Base-by-base conservation (phyloP, 2,329 filamentous ascomycete genomes). In the Monilinia fructigena region DNA sequence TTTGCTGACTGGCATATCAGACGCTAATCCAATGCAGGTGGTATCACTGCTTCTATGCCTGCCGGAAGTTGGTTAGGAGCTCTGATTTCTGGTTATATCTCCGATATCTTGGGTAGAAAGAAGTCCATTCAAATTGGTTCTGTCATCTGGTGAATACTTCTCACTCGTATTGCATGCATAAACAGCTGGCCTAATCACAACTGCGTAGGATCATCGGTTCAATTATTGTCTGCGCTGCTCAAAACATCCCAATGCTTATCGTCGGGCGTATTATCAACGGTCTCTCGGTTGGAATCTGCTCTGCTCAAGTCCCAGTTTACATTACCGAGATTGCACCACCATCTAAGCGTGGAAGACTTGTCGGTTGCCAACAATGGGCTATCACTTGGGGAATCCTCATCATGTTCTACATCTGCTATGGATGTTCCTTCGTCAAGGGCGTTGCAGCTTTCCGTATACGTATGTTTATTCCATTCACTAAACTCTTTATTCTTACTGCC, bases 31-130 rank as follows among this genome's bases (percentile, higher is more conserved):
- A 77, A 82, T 0, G 85, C 86, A 74, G 86, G 86, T 68, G 86
- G 86, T 58, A 90, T 91, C 73, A 88, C 86, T 0, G 88, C 89
- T 28, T 80, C 87, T 59, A 91, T 91, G 87, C 85, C 89, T 28
- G 88, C 83, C 63, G 89, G 89, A 45, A 91, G 88, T 0, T 90
- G 86, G 79, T 76, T 88, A 31, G 89, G 87, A 68, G 85, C 88
- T 60, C 77, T 89, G 20, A 64, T 81, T 56, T 88, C 86, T 55
- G 86, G 86, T 54, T 82, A 81, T 72, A 71, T 88, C 18, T 85
- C 86, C 2, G 87, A 89, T 74, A 79, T 72, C 2, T 75, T 86
- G 12, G 83, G 83, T 47, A 79, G 83, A 64, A 83, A 82, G 70
- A 76, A 70, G 14, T 75, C 80, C 4, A 83, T 85, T 69, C 80